These are phyloP conservation scores for Epithemia pelagica DNA, from an alignment of 108 stramenopile genomes.

Conservation along the genomic window DNA sequence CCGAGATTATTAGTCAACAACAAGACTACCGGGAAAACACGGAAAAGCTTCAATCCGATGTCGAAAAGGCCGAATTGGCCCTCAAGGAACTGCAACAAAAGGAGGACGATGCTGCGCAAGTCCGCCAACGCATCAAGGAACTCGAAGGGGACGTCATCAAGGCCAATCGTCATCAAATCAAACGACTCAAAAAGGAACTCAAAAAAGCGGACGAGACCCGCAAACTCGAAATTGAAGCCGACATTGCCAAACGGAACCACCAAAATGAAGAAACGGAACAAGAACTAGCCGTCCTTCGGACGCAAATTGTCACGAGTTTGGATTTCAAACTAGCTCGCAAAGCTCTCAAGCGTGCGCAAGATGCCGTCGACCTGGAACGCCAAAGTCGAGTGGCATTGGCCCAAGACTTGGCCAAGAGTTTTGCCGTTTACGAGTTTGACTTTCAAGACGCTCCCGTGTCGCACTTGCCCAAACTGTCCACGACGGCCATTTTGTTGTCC, in stretches of 20 bases:
- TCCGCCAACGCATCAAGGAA: slow-evolving; percentile 5
- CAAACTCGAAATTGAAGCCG: background rate
- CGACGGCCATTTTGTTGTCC: slow-evolving; percentile 3
- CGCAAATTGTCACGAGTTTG: slow-evolving; percentile 7
- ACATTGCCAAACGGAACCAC: background rate
- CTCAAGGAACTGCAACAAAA: background rate
- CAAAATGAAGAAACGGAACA: background rate
- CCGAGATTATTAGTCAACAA: background rate
- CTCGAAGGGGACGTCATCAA: slow-evolving; percentile 13
- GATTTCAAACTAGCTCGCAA: slow-evolving; percentile 6
- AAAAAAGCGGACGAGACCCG: background rate
- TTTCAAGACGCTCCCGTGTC: background rate
- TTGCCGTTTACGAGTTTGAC: background rate
- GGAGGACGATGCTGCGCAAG: background rate
- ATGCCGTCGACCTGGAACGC: slow-evolving; percentile 1
- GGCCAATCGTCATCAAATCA: background rate
- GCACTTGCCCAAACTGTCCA: background rate
- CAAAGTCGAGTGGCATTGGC: background rate
- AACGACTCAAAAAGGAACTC: slow-evolving; percentile 6
- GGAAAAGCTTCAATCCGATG: background rate
- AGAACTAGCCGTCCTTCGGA: background rate
- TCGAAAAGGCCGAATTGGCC: background rate
- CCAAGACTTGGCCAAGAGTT: background rate
- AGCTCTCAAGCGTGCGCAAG: slow-evolving; percentile 4
- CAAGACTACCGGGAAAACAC: background rate